Conservation (phyloP, 768 basidiomycete genomes). For the Trametes meyenii region DNA sequence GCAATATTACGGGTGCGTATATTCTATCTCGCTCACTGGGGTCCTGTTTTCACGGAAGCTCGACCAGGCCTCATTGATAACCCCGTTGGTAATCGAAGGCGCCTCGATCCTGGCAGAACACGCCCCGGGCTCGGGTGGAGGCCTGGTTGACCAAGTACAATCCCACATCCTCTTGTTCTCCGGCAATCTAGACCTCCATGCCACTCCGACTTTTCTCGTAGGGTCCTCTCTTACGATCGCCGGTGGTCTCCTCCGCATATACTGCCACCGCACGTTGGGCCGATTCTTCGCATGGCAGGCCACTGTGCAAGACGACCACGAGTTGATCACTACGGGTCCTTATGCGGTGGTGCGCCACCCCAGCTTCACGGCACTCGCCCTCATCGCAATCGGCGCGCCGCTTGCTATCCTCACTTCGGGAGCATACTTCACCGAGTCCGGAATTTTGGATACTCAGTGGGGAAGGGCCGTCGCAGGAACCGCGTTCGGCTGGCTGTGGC, state of each 20-base stretch:
- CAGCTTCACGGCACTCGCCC: conserved; percentile 17
- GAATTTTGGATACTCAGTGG: background rate
- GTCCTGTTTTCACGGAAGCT: too few species aligned
- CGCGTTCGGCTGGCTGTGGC: background rate
- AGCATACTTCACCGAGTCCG: conserved; percentile 3
- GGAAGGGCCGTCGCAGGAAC: conserved; percentile 1
- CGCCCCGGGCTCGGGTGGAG: too few species aligned
- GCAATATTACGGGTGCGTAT: background rate
- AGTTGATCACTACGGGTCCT: conserved; percentile 22
- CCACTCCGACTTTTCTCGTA: background rate
- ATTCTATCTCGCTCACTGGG: too few species aligned
- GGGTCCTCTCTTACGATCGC: background rate
- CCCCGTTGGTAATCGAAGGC: background rate
- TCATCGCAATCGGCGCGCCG: conserved; percentile 7
- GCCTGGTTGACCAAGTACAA: background rate
- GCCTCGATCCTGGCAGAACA: background rate
- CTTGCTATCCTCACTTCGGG: background rate
- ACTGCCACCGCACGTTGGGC: conserved; percentile 19
- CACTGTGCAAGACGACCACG: conserved; percentile 14
- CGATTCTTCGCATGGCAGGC: conserved; percentile 22
- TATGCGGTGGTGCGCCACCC: conserved; percentile 27
- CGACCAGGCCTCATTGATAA: too few species aligned
- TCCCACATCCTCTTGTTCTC: background rate
- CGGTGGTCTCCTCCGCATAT: conserved; percentile 1
- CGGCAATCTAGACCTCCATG: background rate